phyloP scores from a whole-genome alignment of 2,329 filamentous ascomycete genomes.

The Paecilomyces niveus region DNA sequence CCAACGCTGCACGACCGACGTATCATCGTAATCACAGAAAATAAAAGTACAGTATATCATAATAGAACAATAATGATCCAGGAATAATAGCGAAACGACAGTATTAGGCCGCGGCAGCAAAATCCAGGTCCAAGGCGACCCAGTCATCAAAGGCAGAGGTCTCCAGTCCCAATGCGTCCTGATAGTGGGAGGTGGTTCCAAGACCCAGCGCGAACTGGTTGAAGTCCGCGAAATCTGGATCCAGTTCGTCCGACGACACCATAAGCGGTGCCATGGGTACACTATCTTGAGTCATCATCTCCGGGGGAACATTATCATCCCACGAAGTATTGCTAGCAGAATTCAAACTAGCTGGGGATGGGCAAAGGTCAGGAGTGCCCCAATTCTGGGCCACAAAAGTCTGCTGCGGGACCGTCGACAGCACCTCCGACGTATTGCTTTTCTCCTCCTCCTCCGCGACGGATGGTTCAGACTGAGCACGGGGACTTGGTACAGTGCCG shows the following conservation, averaged over 20 bases:
- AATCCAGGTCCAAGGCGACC: slow-evolving; percentile 23
- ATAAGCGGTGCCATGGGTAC: slow-evolving; percentile 6
- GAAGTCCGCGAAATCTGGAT: slow-evolving; percentile 26
- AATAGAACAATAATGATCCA: slow-evolving; percentile 7
- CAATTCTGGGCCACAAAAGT: slow-evolving; percentile 19
- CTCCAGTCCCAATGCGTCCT: slow-evolving; percentile 14
- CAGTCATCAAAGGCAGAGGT: slow-evolving; percentile 24
- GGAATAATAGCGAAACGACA: slow-evolving; percentile 9
- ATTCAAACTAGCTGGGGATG: slow-evolving; percentile 20
- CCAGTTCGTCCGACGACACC: slow-evolving; percentile 20
- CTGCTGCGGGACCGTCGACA: slow-evolving; percentile 13
- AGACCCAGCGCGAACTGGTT: slow-evolving; percentile 24
- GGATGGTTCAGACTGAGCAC: slow-evolving; percentile 1
- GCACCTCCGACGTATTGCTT: not conserved
- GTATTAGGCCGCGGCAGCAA: slow-evolving; percentile 15
- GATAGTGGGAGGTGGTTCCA: slow-evolving; percentile 13
- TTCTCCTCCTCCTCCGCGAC: not conserved
- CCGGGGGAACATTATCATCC: not conserved
- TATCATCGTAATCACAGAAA: not conserved
- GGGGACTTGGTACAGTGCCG: not conserved
- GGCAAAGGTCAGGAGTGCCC: slow-evolving; percentile 26
- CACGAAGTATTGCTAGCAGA: not conserved
- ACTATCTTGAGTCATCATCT: not conserved
- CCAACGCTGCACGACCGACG: not conserved
- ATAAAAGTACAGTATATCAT: slow-evolving; percentile 3